Percentiles rank a stretch among this genome's conserved stretches.
phyloP scores from a whole-genome alignment of 2,329 filamentous ascomycete species.

The Ophioceras dolichostomum region DNA sequence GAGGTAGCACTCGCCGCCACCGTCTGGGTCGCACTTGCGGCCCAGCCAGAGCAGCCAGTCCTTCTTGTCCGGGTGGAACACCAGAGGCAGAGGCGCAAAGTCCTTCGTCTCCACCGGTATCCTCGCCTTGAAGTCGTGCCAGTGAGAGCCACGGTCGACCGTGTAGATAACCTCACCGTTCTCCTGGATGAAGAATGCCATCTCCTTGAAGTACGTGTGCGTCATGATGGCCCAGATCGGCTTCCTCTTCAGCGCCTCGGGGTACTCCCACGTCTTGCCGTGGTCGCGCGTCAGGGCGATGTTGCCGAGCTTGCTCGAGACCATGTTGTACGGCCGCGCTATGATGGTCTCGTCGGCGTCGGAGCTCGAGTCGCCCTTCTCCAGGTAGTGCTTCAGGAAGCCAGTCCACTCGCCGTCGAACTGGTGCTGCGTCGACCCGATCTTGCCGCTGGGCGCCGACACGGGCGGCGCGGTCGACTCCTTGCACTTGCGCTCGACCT shows the following conservation, averaged over 20 bases:
- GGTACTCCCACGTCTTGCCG: slow-evolving; percentile 68
- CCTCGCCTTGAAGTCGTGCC: slow-evolving; percentile 63
- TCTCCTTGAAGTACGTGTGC: slow-evolving; percentile 71
- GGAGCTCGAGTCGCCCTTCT: slow-evolving; percentile 53
- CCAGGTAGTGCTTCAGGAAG: slow-evolving; percentile 61
- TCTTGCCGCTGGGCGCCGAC: slow-evolving; percentile 51
- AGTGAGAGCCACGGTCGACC: slow-evolving; percentile 61
- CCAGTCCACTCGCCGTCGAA: slow-evolving; percentile 47
- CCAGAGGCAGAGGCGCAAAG: slow-evolving; percentile 40
- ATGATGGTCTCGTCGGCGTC: slow-evolving; percentile 54
- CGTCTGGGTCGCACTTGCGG: slow-evolving; percentile 47
- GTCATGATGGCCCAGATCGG: slow-evolving; percentile 60
- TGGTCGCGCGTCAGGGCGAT: slow-evolving; percentile 74
- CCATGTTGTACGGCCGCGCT: slow-evolving; percentile 30
- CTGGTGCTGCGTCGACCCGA: slow-evolving; percentile 42
- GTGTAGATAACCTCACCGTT: slow-evolving; percentile 63
- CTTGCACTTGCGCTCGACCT: slow-evolving; percentile 65
- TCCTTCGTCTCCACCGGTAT: background rate
- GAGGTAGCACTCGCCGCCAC: slow-evolving; percentile 50
- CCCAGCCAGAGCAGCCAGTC: slow-evolving; percentile 93
- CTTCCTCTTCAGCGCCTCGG: slow-evolving; percentile 53
- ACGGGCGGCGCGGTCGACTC: slow-evolving; percentile 39
- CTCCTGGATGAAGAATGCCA: slow-evolving; percentile 73
- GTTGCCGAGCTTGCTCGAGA: slow-evolving; percentile 40
- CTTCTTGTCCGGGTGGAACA: slow-evolving; percentile 74